Conservation (phyloP, 2,329 filamentous ascomycete species). For the Fusarium dlaminii region DNA sequence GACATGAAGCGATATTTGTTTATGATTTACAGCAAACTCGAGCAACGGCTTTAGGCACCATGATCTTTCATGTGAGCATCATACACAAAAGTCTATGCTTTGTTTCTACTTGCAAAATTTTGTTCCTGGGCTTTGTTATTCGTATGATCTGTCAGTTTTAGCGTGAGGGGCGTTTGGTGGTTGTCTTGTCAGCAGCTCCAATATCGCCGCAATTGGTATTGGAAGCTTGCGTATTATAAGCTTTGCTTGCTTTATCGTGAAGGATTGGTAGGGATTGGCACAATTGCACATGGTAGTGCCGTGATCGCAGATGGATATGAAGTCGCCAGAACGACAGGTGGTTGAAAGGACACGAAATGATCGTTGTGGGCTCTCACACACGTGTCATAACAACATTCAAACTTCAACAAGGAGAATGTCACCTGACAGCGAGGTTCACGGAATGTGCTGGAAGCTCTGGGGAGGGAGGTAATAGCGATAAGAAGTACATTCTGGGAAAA, state of each 20-base stretch:
- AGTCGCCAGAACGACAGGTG: not conserved
- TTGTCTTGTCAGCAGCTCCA: constrained; percentile 4
- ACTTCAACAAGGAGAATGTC: constrained; percentile 3
- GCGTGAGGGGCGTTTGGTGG: constrained; percentile 30
- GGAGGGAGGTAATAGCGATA: not conserved
- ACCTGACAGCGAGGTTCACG: not conserved
- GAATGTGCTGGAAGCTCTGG: not conserved
- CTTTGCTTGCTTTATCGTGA: not conserved
- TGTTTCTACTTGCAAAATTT: constrained; percentile 5
- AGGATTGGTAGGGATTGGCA: not conserved
- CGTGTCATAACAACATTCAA: not conserved
- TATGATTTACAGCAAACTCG: not conserved
- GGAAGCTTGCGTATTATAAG: not conserved
- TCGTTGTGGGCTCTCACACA: not conserved
- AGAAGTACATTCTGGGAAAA: constrained; percentile 2
- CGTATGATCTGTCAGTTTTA: constrained; percentile 22
- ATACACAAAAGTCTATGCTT: constrained; percentile 25
- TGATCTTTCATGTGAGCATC: not conserved
- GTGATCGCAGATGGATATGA: not conserved
- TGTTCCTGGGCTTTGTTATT: constrained; percentile 5
- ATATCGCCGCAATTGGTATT: not conserved
- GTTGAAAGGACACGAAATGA: not conserved
- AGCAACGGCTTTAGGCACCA: not conserved
- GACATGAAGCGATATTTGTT: not conserved
- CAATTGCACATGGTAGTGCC: not conserved